Evolutionary conservation across 2,329 filamentous ascomycete genomes (phyloP), one percentile per base, ranked within the genome.

Genomic region (Calonectria ilicicola): DNA sequence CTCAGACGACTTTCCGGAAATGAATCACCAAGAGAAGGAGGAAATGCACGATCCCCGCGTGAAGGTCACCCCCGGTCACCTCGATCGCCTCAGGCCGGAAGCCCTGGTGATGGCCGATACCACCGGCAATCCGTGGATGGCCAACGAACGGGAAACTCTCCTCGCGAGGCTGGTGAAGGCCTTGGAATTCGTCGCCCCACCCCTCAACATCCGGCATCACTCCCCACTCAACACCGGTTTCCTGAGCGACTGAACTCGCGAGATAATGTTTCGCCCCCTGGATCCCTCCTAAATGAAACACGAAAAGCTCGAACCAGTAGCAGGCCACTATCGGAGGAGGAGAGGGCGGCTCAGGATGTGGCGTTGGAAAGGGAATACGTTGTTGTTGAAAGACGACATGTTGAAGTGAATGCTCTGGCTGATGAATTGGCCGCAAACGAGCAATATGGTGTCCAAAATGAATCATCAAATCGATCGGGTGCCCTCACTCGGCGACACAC

Each of bases 321-420:
- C 51, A 80, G 79, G 46, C 78, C 79, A 15, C 75, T 76, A 46
- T 83, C 89, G 69, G 93, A 93, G 75, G 91, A 92, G 72, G 92
- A 93, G 79, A 91, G 87, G 81, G 93, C 93, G 4, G 95, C 94
- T 3, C 94, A 98, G 79, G 96, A 98, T 75, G 92, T 97, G 62
- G 94, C 94, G 1, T 94, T 98, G 78, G 96, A 98, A 81, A 92
- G 96, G 76, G 97, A 98, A 76, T 99, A 98, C 79, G 96, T 99
- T 23, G 89, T 98, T 29, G 95, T 99, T 15, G 97, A 99, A 85
- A 98, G 98, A 86, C 92, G 93, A 76, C 94, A 95, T 23, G 96
- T 99, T 14, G 96, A 98, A 83, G 96, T 99, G 64, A 98, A 99
- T 82, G 97, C 97, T 3, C 93, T 99, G 80, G 97, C 97, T 26